Evolutionary conservation across 306 rosid species (phyloP).

Genomic region (Dryas alaskensis): DNA sequence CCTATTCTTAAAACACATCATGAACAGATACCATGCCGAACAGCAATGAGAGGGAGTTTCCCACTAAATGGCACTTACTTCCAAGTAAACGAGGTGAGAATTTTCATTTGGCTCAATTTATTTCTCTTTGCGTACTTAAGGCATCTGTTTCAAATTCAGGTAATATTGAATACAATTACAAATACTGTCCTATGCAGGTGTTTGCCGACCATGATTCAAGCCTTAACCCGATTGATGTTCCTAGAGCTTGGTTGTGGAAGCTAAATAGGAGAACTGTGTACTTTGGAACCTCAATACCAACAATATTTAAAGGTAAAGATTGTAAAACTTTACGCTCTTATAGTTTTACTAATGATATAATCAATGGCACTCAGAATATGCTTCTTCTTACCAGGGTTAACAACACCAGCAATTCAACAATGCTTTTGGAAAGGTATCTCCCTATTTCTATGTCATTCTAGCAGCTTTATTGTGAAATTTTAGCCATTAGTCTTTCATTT

Average conservation of each 20-base stretch:
- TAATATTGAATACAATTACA: constrained; percentile 17
- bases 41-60: constrained; percentile 93
- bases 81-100: constrained; percentile 88
- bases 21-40: constrained; percentile 87
- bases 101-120: constrained; percentile 4
- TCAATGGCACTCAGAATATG: constrained; percentile 22
- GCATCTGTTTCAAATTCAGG: constrained; percentile 23
- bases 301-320: constrained; percentile 66
- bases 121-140: constrained; percentile 16
- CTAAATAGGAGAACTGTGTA: constrained; percentile 50
- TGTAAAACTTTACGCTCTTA: constrained; percentile 10
- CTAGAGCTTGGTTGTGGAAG: constrained; percentile 52
- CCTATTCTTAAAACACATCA: constrained; percentile 29
- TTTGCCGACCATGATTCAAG: constrained; percentile 54
- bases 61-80: constrained; percentile 96
- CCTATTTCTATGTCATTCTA: neutral
- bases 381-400: constrained; percentile 56
- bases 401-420: constrained; percentile 78
- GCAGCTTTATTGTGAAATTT: neutral
- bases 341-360: neutral
- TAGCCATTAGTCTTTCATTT: neutral
- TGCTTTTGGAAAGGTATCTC: constrained; percentile 91
- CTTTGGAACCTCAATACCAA: constrained; percentile 53
- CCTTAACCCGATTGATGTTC: constrained; percentile 49
- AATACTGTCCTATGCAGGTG: constrained; percentile 28